These are phyloP conservation scores for Crithidia mellificae DNA, from an alignment of 208 protist species.

Conservation along the genomic window DNA sequence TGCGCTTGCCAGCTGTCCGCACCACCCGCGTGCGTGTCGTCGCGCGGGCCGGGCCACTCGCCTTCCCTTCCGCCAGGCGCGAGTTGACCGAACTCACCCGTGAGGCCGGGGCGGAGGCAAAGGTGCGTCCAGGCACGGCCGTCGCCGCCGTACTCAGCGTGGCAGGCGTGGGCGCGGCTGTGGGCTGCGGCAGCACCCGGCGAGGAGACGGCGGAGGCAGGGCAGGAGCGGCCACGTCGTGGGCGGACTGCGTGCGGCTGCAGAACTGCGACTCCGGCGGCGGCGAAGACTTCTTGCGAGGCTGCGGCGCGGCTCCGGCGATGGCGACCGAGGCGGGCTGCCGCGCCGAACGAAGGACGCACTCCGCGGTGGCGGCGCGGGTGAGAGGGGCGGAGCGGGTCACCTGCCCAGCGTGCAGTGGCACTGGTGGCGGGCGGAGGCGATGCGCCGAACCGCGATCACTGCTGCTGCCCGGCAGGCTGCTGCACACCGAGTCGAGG, in stretches of 20 bases:
- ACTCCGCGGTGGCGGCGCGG: constrained; percentile 12
- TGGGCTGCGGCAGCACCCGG: not conserved
- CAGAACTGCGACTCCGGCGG: constrained; percentile 11
- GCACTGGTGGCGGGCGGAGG: constrained; percentile 9
- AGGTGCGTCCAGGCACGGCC: not conserved
- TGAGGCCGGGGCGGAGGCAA: constrained; percentile 30
- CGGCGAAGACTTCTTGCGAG: constrained; percentile 3
- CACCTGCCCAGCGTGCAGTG: constrained; percentile 6
- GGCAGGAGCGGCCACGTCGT: constrained; percentile 1
- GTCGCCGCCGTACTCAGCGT: no score
- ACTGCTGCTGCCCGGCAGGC: constrained; percentile 17
- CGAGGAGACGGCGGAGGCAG: constrained; percentile 4
- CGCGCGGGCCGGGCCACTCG: not conserved
- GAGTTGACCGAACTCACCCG: constrained; percentile 44
- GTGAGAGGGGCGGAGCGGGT: not conserved
- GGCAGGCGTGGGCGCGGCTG: not conserved
- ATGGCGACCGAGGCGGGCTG: no score
- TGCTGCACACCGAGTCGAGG: constrained; percentile 22
- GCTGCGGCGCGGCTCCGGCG: not conserved
- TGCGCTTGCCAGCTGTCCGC: constrained; percentile 17
- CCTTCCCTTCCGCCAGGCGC: constrained; percentile 13
- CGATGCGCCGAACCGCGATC: constrained; percentile 11
- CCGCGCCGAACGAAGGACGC: not conserved
- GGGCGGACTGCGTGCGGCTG: constrained; percentile 15
- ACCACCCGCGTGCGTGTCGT: constrained; percentile 13